Conservation (phyloP, 129 eudicot genomes). For the Calendula officinalis region DNA sequence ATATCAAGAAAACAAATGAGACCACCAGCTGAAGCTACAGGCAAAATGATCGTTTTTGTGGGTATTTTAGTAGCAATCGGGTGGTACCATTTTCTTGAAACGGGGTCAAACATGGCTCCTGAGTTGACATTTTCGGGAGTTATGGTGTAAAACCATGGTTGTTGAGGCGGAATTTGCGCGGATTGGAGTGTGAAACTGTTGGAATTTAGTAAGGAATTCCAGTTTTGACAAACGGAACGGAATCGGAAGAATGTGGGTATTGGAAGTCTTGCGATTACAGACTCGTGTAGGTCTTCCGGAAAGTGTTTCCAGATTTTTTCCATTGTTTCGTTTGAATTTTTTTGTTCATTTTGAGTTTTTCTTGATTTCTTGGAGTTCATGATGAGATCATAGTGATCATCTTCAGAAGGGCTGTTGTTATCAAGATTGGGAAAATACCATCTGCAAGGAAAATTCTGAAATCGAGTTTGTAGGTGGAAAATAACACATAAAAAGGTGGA, state of each 20-base stretch:
- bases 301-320: conserved; percentile 74
- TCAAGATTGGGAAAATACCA: conserved; percentile 57
- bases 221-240: conserved; percentile 73
- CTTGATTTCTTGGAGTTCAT: conserved; percentile 40
- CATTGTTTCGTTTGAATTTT: conserved; percentile 40
- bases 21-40: conserved; percentile 92
- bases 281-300: conserved; percentile 77
- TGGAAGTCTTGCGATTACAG: conserved; percentile 79
- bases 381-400: conserved; percentile 46
- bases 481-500: background rate
- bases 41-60: conserved; percentile 54
- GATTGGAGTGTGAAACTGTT: conserved; percentile 62
- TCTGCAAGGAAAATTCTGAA: conserved; percentile 48
- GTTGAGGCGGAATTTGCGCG: conserved; percentile 46
- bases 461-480: background rate
- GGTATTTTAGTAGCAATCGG: conserved; percentile 59
- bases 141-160: conserved; percentile 79
- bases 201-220: conserved; percentile 70
- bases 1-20: conserved; percentile 76
- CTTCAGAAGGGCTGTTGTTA: conserved; percentile 41
- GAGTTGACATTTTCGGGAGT: conserved; percentile 55
- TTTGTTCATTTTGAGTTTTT: conserved; percentile 50
- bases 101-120: conserved; percentile 77
- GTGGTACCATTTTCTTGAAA: conserved; percentile 72
- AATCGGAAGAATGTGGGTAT: conserved; percentile 70